A percentile compares a stretch with the other conserved stretches of the same genome.
Evolutionary conservation across 1,284 basidiomycete genomes (phyloP).

Genomic region (Ceratobasidium sp.): DNA sequence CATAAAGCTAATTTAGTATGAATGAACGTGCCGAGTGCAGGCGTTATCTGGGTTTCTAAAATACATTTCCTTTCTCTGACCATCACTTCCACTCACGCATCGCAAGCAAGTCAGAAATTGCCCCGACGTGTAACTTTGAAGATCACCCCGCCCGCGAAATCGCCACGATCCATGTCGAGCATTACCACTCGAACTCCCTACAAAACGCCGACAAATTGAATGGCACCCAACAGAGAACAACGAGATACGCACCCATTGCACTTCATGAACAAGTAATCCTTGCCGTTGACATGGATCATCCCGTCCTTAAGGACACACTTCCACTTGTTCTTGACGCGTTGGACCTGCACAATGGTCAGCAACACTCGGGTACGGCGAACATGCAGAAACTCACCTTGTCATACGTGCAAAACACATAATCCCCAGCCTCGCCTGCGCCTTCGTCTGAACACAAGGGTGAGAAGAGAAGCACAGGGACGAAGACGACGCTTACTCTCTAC

Average conservation of each 20-base stretch:
- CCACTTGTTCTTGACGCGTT: conserved; percentile 99
- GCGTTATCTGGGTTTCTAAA: too few species aligned
- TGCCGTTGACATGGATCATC: conserved; percentile 95
- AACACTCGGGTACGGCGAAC: neutral
- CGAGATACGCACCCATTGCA: conserved; percentile 74
- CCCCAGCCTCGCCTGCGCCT: conserved; percentile 76
- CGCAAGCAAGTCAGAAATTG: too few species aligned
- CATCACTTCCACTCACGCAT: too few species aligned
- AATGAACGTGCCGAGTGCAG: too few species aligned
- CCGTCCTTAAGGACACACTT: conserved; percentile 99
- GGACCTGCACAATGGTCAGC: conserved; percentile 64
- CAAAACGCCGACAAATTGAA: conserved; percentile 28
- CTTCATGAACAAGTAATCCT: conserved; percentile 97
- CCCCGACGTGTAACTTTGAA: too few species aligned
- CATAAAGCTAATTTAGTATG: too few species aligned
- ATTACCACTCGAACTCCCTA: conserved; percentile 45
- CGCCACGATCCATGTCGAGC: too few species aligned
- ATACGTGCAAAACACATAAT: conserved; percentile 98
- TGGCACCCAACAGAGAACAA: neutral
- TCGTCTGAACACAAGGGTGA: conserved; percentile 42
- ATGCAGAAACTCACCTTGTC: conserved; percentile 76
- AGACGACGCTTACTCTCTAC: conserved; percentile 46
- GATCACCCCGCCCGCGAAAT: too few species aligned
- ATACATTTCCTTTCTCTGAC: too few species aligned
- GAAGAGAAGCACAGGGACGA: neutral